Evolutionary conservation across 108 stramenopile genomes (phyloP).

Genomic region (Chaetoceros tenuissimus): DNA sequence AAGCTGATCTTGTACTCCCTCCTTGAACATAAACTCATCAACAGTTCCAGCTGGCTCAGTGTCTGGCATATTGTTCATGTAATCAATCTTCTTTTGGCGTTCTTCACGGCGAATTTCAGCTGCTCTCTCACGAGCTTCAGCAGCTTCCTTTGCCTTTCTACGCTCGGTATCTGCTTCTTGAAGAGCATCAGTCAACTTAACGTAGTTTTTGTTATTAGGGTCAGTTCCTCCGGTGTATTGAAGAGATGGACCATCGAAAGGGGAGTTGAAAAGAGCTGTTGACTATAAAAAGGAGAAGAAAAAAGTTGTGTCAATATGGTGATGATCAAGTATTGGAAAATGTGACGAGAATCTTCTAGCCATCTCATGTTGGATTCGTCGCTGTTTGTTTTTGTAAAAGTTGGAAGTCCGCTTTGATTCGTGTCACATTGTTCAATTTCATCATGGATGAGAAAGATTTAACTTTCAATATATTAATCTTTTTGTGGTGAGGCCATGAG

Average conservation of each 20-base stretch:
- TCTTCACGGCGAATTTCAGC: slow-evolving; percentile 89
- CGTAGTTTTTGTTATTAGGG: slow-evolving; percentile 52
- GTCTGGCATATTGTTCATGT: slow-evolving; percentile 93
- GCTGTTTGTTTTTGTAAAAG: slow-evolving; percentile 16
- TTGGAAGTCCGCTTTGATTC: not conserved
- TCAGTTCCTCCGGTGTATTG: slow-evolving; percentile 71
- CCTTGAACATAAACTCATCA: slow-evolving; percentile 98
- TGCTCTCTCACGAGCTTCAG: slow-evolving; percentile 79
- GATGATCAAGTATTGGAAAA: slow-evolving; percentile 8
- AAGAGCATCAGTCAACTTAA: slow-evolving; percentile 68
- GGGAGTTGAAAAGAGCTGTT: slow-evolving; percentile 2
- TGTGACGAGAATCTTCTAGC: slow-evolving; percentile 5
- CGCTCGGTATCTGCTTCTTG: slow-evolving; percentile 88
- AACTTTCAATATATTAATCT: no score
- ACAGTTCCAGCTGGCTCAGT: slow-evolving; percentile 82
- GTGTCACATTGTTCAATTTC: no score
- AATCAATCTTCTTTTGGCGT: slow-evolving; percentile 78
- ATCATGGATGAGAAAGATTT: no score
- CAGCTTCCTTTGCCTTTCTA: slow-evolving; percentile 73
- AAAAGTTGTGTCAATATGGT: no score
- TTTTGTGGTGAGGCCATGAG: no score
- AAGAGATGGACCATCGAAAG: slow-evolving; percentile 62
- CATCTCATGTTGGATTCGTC: slow-evolving; percentile 8
- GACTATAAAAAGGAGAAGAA: no score
- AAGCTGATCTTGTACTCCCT: slow-evolving; percentile 93